A percentile compares a stretch with the other conserved stretches of the same genome.
phyloP scores from a whole-genome alignment of 176 grass and related monocot genomes.

The Coix lacrymajobi region DNA sequence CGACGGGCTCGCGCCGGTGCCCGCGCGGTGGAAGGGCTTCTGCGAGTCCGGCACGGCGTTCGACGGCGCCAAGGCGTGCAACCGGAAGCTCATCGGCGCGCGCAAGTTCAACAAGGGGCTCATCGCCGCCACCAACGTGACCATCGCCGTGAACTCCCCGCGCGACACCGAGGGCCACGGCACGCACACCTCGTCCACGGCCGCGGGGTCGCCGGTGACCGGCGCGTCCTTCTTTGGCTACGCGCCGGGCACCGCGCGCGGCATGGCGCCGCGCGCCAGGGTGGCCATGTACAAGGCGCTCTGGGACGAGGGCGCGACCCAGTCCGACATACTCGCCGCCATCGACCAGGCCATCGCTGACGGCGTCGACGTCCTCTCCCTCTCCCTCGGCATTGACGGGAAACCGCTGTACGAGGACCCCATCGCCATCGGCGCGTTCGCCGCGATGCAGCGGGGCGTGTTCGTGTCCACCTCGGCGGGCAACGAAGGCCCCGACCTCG shows the following conservation, averaged over 20 bases:
- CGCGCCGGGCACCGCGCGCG: constrained; percentile 42
- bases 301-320: constrained; percentile 39
- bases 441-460: constrained; percentile 61
- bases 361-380: constrained; percentile 72
- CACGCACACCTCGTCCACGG: constrained; percentile 84
- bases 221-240: constrained; percentile 66
- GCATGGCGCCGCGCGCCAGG: constrained; percentile 64
- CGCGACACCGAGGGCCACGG: constrained; percentile 70
- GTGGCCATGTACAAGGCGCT: constrained; percentile 78
- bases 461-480: constrained; percentile 73
- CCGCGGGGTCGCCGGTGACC: constrained; percentile 27
- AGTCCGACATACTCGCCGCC: constrained; percentile 67
- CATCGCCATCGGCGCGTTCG: constrained; percentile 67
- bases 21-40: constrained; percentile 52
- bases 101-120: constrained; percentile 66
- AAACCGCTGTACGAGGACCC: constrained; percentile 34
- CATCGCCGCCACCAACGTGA: constrained; percentile 30
- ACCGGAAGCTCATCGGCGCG: constrained; percentile 82
- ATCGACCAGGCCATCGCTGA: constrained; percentile 79
- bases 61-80: constrained; percentile 48
- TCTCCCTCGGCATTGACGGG: constrained; percentile 45
- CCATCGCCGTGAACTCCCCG: constrained; percentile 48
- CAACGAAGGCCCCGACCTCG: constrained; percentile 55
- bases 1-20: constrained; percentile 42
- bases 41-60: constrained; percentile 59